Evolutionary conservation across 2,329 filamentous ascomycete species (phyloP).

Genomic region (Rhynchosporium graminicola): DNA sequence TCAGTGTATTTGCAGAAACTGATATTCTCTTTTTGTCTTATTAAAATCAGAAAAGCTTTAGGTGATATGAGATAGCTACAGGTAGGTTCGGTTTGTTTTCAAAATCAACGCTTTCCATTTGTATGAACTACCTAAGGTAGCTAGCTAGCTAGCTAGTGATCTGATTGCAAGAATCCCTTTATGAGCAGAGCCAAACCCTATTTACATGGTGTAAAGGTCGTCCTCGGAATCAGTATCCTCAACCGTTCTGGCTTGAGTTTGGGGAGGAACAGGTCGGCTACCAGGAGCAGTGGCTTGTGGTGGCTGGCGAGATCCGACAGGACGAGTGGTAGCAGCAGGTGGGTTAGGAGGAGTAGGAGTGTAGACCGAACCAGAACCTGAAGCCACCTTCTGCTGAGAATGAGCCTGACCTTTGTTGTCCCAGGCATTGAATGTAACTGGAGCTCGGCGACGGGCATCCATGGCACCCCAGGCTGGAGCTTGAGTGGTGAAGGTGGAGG

Average conservation of each 20-base stretch:
- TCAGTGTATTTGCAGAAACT: too few species aligned
- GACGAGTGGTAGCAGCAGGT: neutral
- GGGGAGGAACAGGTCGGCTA: neutral
- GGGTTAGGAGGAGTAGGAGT: constrained; percentile 1
- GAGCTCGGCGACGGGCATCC: constrained; percentile 20
- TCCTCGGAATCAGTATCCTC: neutral
- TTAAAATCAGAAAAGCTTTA: too few species aligned
- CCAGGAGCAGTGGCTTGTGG: neutral
- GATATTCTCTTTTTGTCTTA: too few species aligned
- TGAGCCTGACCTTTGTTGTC: constrained; percentile 26
- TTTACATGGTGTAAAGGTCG: constrained; percentile 3
- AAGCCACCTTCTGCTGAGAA: constrained; percentile 5
- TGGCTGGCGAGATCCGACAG: constrained; percentile 1
- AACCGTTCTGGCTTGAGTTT: neutral
- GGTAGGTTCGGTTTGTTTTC: too few species aligned
- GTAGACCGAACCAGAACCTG: neutral
- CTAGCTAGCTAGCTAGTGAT: too few species aligned
- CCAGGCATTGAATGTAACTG: constrained; percentile 22
- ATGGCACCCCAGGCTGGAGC: constrained; percentile 16
- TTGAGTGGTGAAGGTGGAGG: neutral
- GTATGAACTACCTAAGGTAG: too few species aligned
- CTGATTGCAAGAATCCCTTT: too few species aligned
- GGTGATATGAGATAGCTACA: too few species aligned
- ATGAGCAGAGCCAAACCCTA: too few species aligned
- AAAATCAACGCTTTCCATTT: too few species aligned